Base-by-base conservation (phyloP, 176 grass and related monocot species). In the Carex cristatella region DNA sequence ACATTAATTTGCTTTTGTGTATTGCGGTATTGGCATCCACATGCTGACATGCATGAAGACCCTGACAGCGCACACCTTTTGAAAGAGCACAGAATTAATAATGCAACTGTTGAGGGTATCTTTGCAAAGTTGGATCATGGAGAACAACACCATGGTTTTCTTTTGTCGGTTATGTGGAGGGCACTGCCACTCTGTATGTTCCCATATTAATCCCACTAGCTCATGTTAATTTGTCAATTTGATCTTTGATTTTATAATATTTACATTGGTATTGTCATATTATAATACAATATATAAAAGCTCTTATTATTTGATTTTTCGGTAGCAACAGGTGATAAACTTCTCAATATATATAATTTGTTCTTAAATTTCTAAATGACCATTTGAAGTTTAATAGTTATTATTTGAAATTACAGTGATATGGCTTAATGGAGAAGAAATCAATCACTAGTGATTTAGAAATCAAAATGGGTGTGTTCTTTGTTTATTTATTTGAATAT, bases 61-160 rank as follows among this genome's bases (percentile, higher is more conserved):
- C 33, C 74, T 58, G 74, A 79, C 74, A 79, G 5, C 5, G 53
- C 74, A 10, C 74, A 9, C 14, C 74, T 57, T 79, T 79, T 79
- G 13, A 79, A 79, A 37, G 51, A 58, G 13, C 12, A 79, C 30
- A 18, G 53, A 57, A 79, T 75, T 30, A 53, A 75, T 33, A 79
- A 58, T 79, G 53, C 53, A 58, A 58, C 0, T 35, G 14, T 79
- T 28, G 31, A 7, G 74, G 27, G 13, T 57, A 79, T 35, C 28
- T 79, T 32, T 18, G 53, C 74, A 58, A 56, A 56, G 23, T 79
- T 79, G 74, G 74, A 57, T 56, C 46, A 57, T 32, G 28, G 51
- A 57, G 10, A 23, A 13, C 74, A 78, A 35, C 51, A 30, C 73
- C 49, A 7, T 55, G 73, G 73, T 56, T 40, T 70, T 44, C 14